These are phyloP conservation scores for Russula emetica DNA, from an alignment of 768 basidiomycete genomes.

Conservation along the genomic window DNA sequence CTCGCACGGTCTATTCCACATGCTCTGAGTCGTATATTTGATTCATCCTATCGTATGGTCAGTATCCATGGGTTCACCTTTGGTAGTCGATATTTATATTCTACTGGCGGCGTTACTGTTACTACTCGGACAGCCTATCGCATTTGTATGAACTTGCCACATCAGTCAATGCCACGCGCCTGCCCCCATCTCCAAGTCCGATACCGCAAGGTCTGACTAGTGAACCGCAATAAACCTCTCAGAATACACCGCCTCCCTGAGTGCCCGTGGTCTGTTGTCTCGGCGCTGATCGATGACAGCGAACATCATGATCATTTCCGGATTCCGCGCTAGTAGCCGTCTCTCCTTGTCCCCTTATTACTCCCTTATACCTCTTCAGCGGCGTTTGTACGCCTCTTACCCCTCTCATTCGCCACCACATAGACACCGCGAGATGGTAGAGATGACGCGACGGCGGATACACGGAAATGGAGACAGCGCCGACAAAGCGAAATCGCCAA, in stretches of 20 bases:
- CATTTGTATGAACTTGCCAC: conserved; percentile 5
- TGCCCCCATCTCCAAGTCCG: conserved; percentile 1
- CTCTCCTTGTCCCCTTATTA: not conserved
- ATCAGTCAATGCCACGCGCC: conserved; percentile 1
- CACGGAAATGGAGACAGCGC: conserved; percentile 13
- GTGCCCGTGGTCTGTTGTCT: not conserved
- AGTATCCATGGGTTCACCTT: conserved; percentile 11
- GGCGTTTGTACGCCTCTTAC: not conserved
- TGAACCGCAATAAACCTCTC: conserved; percentile 2
- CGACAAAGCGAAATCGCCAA: conserved; percentile 9
- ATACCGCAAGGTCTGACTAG: not conserved
- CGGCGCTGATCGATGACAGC: conserved; percentile 14
- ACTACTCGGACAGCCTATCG: not conserved
- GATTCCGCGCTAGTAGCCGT: not conserved
- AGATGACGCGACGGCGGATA: conserved; percentile 12
- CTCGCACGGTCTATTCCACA: conserved; percentile 1
- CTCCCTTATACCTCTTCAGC: not conserved
- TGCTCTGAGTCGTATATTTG: conserved; percentile 7
- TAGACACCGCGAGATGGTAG: conserved; percentile 5
- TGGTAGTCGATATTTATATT: conserved; percentile 14
- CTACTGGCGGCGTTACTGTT: not conserved
- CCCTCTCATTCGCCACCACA: not conserved
- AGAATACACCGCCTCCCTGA: too few relatives aligned
- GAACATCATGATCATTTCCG: not conserved
- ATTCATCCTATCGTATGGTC: conserved; percentile 4